phyloP scores from a whole-genome alignment of 208 protist species.

The Angomonas deanei region DNA sequence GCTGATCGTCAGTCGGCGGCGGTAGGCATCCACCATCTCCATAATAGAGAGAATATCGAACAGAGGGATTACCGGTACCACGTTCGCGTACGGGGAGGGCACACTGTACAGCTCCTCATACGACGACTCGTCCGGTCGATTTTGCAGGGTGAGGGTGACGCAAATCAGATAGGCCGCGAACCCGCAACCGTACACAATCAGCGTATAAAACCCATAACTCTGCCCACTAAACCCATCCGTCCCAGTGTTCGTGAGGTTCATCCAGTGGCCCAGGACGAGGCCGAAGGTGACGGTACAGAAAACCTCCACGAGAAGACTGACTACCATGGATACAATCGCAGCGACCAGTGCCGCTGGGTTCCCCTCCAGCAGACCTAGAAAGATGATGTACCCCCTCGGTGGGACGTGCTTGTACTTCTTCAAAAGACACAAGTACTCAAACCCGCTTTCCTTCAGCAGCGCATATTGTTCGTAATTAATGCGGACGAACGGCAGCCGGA shows the following conservation, averaged over 20 bases:
- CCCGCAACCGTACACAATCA: conserved; percentile 56
- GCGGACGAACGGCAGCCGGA: conserved; percentile 52
- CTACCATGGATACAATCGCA: conserved; percentile 24
- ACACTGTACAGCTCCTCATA: conserved; percentile 25
- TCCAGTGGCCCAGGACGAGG: conserved; percentile 41
- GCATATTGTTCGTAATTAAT: conserved; percentile 45
- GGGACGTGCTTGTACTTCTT: conserved; percentile 61
- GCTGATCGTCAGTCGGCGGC: conserved; percentile 21
- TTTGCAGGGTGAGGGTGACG: conserved; percentile 57
- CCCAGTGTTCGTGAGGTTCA: conserved; percentile 13
- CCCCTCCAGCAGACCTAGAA: not conserved
- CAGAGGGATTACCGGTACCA: conserved; percentile 61
- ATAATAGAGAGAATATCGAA: conserved; percentile 59
- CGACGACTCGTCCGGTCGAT: conserved; percentile 28
- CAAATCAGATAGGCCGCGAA: conserved; percentile 61
- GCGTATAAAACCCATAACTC: conserved; percentile 55
- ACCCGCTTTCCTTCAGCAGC: conserved; percentile 65
- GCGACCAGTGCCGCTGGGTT: not conserved
- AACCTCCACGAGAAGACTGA: conserved; percentile 33
- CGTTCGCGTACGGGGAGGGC: conserved; percentile 56
- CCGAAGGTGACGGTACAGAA: conserved; percentile 37
- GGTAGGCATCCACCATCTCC: conserved; percentile 29
- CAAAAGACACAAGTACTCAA: conserved; percentile 75
- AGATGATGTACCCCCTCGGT: conserved; percentile 29
- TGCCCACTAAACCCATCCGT: not conserved